phyloP scores from a whole-genome alignment of 2,329 filamentous ascomycete genomes.

The Xylaria sp. region DNA sequence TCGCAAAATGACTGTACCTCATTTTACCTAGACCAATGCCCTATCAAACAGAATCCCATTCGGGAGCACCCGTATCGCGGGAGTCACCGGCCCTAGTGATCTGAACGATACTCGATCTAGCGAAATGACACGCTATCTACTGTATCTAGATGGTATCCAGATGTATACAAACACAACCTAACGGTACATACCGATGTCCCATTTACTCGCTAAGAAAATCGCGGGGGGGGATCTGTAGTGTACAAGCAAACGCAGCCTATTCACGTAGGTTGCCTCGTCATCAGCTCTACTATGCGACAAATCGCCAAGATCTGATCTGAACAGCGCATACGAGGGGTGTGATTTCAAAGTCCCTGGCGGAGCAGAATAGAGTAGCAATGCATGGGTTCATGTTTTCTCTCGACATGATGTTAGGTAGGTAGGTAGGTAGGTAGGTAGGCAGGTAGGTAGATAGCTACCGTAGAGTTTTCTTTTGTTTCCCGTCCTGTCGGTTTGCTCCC shows the following conservation, averaged over 20 bases:
- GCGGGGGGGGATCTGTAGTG: not conserved
- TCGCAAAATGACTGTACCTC: constrained; percentile 1
- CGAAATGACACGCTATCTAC: constrained; percentile 9
- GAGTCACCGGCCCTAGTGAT: constrained; percentile 29
- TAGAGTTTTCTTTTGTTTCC: constrained; percentile 23
- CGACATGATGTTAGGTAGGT: not conserved
- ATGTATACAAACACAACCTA: constrained; percentile 13
- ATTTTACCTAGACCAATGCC: constrained; percentile 4
- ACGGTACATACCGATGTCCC: not conserved
- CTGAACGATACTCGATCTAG: constrained; percentile 11
- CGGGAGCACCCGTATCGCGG: constrained; percentile 33
- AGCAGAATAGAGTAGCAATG: constrained; percentile 25
- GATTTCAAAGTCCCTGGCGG: constrained; percentile 15
- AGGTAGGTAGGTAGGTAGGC: too few relatives aligned
- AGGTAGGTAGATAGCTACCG: not conserved
- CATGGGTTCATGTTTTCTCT: constrained; percentile 24
- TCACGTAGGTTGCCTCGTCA: constrained; percentile 31
- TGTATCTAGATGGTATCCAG: too few relatives aligned
- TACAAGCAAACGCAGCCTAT: constrained; percentile 12
- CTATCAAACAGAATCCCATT: constrained; percentile 22
- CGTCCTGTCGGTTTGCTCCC: constrained; percentile 20
- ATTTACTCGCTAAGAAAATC: constrained; percentile 5
- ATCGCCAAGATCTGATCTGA: constrained; percentile 29
- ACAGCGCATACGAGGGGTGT: constrained; percentile 19
- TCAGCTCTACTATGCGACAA: constrained; percentile 27